phyloP scores from a whole-genome alignment of 441 rosid genomes.

The Pelargonium citronellum region DNA sequence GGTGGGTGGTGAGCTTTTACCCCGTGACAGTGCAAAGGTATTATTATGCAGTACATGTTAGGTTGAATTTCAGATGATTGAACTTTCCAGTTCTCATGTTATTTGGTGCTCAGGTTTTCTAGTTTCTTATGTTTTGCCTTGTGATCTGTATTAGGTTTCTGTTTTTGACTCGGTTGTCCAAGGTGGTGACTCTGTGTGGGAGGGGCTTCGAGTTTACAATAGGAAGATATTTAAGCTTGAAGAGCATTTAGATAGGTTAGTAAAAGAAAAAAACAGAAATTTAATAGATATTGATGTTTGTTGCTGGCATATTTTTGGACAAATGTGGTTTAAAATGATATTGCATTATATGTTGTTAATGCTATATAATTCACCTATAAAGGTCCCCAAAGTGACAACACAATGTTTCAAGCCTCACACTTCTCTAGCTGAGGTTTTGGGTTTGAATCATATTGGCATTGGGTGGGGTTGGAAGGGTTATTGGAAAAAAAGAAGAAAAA shows the following conservation, averaged over 20 bases:
- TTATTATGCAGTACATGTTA: slow-evolving; percentile 1
- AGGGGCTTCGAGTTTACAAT: slow-evolving; percentile 71
- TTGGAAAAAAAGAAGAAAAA: no score
- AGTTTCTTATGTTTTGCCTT: slow-evolving; percentile 17
- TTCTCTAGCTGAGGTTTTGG: no score
- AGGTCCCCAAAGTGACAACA: no score
- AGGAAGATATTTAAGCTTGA: slow-evolving; percentile 80
- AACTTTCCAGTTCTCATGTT: not conserved
- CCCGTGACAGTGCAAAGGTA: slow-evolving; percentile 83
- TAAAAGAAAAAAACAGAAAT: slow-evolving; percentile 10
- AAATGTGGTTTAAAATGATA: not conserved
- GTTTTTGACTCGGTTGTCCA: slow-evolving; percentile 86
- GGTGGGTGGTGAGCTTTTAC: slow-evolving; percentile 84
- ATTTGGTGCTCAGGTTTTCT: not conserved
- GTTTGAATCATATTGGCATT: no score
- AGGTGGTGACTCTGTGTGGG: slow-evolving; percentile 95
- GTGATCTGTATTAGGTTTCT: slow-evolving; percentile 51
- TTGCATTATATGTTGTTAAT: not conserved
- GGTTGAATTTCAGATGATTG: not conserved
- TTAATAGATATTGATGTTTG: not conserved
- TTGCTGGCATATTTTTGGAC: slow-evolving; percentile 2
- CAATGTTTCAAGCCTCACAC: no score
- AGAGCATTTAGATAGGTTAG: slow-evolving; percentile 78
- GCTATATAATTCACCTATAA: no score
- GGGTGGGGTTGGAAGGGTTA: no score